Base-by-base conservation (phyloP, 2,329 filamentous ascomycete species). In the Lecanicillium sp. region DNA sequence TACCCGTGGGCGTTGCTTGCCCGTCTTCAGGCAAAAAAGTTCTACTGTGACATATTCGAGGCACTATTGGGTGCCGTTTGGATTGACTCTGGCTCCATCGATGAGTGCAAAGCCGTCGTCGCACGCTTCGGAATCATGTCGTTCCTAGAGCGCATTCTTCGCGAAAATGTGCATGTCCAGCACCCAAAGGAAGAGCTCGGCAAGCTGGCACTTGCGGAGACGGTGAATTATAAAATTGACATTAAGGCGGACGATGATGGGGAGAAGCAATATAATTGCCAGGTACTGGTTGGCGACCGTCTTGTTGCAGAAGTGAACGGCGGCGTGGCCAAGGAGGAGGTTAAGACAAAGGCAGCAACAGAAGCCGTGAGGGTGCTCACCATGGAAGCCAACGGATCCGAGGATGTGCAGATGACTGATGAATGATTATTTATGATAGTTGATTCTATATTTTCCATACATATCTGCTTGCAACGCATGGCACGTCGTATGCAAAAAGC, bases 41-140 rank as follows among this genome's bases (percentile, higher is more conserved):
- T 86, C 58, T 82, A 84, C 59, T 90, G 84, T 0, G 89, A 96
- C 56, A 62, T 96, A 7, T 68, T 96, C 9, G 90, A 97, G 62
- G 76, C 77, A 22, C 56, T 94, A 0, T 59, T 97, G 0, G 90
- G 86, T 0, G 89, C 88, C 0, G 71, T 96, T 0, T 96, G 84
- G 68, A 66, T 95, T 15, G 92, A 97, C 56, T 84, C 71, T 0
- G 84, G 83, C 0, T 69, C 73, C 1, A 54, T 87, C 12, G 64
- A 64, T 0, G 57, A 55, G 0, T 94, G 87, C 50, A 65, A 71
- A 36, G 52, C 38, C 0, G 69, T 96, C 28, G 56, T 87, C 0
- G 68, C 74, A 32, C 62, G 65, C 1, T 62, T 87, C 4, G 87
- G 87, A 0, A 66, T 96, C 4, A 46, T 88, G 29, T 55, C 61